Percentiles rank a stretch among this genome's conserved stretches.
Evolutionary conservation across 108 stramenopile genomes (phyloP).

Genomic region (Thalassiosira profunda): DNA sequence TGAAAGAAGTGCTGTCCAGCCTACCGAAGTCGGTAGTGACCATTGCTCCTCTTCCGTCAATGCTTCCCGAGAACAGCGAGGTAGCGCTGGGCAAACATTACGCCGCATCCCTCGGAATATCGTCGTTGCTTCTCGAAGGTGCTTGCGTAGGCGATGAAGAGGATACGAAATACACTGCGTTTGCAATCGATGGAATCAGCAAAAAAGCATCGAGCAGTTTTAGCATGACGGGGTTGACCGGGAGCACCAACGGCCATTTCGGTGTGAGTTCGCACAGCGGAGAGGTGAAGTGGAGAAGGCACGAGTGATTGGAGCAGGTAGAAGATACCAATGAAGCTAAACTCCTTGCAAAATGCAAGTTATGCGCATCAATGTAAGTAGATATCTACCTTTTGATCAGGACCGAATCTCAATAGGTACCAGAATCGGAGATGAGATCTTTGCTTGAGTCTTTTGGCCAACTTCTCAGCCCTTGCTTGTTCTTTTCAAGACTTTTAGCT

Average conservation of each 20-base stretch:
- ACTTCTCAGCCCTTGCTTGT: no score
- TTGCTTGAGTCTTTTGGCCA: no score
- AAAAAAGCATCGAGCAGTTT: slow-evolving; percentile 65
- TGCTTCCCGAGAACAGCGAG: slow-evolving; percentile 60
- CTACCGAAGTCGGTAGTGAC: slow-evolving; percentile 39
- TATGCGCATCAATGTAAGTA: no score
- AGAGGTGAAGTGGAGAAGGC: slow-evolving; percentile 49
- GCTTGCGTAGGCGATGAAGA: slow-evolving; percentile 65
- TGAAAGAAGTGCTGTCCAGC: slow-evolving; percentile 16
- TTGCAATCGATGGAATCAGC: slow-evolving; percentile 55
- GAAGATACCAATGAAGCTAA: no score
- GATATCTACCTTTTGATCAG: no score
- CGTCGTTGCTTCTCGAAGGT: slow-evolving; percentile 43
- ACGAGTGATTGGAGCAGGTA: no score
- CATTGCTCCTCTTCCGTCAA: slow-evolving; percentile 54
- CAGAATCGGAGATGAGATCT: no score
- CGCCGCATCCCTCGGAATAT: slow-evolving; percentile 24
- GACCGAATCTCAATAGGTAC: no score
- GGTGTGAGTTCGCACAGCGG: slow-evolving; percentile 55
- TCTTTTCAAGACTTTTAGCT: no score
- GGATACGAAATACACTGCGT: slow-evolving; percentile 62
- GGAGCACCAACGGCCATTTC: slow-evolving; percentile 75
- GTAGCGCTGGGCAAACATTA: slow-evolving; percentile 33
- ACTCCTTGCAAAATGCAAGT: no score
- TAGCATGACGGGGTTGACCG: slow-evolving; percentile 76